Evolutionary conservation across 208 protist genomes (phyloP), one percentile per base, ranked within the genome.

Genomic region (Trypanosomatidae sp.): DNA sequence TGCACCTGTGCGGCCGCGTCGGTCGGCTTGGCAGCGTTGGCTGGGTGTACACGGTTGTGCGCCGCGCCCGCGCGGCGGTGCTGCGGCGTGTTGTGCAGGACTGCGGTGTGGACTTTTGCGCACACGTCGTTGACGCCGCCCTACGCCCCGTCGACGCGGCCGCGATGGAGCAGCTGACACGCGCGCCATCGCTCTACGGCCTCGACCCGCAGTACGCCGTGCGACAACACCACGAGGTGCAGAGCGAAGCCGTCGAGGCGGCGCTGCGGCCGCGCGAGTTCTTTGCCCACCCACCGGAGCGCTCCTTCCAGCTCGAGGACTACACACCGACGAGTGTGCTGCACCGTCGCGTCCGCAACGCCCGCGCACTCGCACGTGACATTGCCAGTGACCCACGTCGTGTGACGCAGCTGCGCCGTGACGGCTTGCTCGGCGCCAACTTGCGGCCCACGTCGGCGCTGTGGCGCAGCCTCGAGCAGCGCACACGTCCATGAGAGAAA

Each of bases 121-220:
- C 74, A 22, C 77, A 84, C 37, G 71, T 82, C 28, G 40, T 91
- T 21, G 55, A 70, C 2, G 45, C 43, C 19, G 48, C 65, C 26
- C 58, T 91, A 1, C 1, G 28, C 4, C 50, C 61, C 27, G 58
- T 80, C 2, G 19, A 45, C 0, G 35, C 64, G 0, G 42, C 4
- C 8, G 68, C 67, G 50, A 48, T 83, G 23, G 62, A 91, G 18
- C 60, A 76, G n/a, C 57, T 66, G 53, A 88, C 74, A 1, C 70
- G 69, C 59, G 48, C 54, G 28, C 79, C 76, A 48, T 55, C 61
- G 18, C 56, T 80, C 6, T 91, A 88, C 54, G 74, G 77, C 2
- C 58, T 91, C 16, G 82, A 91, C 44, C 82, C 82, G 15, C 82
- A 91, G 47, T 84, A 65, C 18, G 82, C 65, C 2, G 82, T 91